Conservation (phyloP, 192 early-diverging fungal genomes). For the Coemansia sp. region DNA sequence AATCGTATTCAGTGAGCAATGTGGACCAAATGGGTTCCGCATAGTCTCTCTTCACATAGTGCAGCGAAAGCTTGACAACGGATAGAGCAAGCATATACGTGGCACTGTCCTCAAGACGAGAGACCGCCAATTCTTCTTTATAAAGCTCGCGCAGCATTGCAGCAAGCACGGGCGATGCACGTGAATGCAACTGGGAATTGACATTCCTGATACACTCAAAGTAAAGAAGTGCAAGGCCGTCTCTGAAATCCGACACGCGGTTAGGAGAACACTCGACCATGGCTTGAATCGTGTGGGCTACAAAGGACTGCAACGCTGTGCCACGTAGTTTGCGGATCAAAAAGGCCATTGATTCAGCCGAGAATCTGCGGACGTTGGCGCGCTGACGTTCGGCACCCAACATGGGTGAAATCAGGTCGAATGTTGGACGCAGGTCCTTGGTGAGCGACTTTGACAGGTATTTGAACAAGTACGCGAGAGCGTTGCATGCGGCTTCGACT, state of each 20-base stretch:
- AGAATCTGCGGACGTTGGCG: slow-evolving; percentile 80
- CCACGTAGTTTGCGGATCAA: slow-evolving; percentile 77
- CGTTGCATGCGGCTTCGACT: slow-evolving; percentile 83
- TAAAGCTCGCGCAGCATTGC: slow-evolving; percentile 39
- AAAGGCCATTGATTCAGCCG: slow-evolving; percentile 89
- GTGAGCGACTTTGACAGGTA: slow-evolving; percentile 72
- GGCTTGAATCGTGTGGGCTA: slow-evolving; percentile 62
- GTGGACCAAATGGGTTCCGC: slow-evolving; percentile 40
- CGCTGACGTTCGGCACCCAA: slow-evolving; percentile 70
- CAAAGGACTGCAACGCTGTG: slow-evolving; percentile 61
- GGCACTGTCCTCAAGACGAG: slow-evolving; percentile 22
- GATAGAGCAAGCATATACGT: slow-evolving; percentile 27
- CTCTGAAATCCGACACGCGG: slow-evolving; percentile 57
- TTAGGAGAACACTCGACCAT: slow-evolving; percentile 26
- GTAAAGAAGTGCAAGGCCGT: slow-evolving; percentile 79
- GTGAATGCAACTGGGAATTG: slow-evolving; percentile 60
- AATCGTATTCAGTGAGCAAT: slow-evolving; percentile 32
- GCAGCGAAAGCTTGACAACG: slow-evolving; percentile 42
- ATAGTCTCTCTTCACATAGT: slow-evolving; percentile 26
- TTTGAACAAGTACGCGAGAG: slow-evolving; percentile 91
- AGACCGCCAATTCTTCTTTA: slow-evolving; percentile 22
- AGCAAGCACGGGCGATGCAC: slow-evolving; percentile 43
- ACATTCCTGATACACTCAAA: slow-evolving; percentile 82
- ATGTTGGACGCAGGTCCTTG: slow-evolving; percentile 71
- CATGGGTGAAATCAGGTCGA: slow-evolving; percentile 72